Conservation (phyloP, 768 basidiomycete genomes). For the Termitomyces sp. region DNA sequence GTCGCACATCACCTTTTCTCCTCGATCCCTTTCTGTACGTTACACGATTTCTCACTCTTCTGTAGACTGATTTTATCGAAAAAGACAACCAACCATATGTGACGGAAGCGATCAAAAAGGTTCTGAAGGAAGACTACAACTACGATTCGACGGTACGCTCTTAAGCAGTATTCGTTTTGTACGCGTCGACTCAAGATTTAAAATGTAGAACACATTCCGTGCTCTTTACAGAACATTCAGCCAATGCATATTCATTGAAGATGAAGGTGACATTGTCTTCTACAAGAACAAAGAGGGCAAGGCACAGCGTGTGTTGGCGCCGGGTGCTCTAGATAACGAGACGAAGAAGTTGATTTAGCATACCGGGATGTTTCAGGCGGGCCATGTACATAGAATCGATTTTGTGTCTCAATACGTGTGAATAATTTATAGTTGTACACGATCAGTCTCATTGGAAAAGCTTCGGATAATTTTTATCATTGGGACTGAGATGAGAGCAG, state of each 20-base stretch:
- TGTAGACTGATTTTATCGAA: background rate
- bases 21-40: conserved; percentile 51
- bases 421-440: no score
- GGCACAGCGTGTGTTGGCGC: conserved; percentile 31
- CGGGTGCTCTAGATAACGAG: conserved; percentile 12
- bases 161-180: background rate
- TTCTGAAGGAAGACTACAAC: conserved; percentile 58
- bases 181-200: background rate
- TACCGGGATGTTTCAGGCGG: background rate
- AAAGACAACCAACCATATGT: conserved; percentile 57
- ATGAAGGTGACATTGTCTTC: conserved; percentile 59
- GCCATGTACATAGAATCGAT: no score
- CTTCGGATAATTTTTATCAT: no score
- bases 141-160: conserved; percentile 54
- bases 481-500: no score
- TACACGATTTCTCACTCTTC: background rate
- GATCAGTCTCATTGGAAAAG: no score
- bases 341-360: conserved; percentile 6
- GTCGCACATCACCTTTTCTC: conserved; percentile 63
- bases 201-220: conserved; percentile 48
- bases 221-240: conserved; percentile 60
- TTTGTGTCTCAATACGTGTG: no score
- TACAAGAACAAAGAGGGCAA: conserved; percentile 54
- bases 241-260: conserved; percentile 61
- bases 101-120: conserved; percentile 48